A percentile compares a stretch with the other conserved stretches of the same genome.
phyloP scores from a whole-genome alignment of 192 early-diverging fungal genomes.

The Backusella liffmaniae region DNA sequence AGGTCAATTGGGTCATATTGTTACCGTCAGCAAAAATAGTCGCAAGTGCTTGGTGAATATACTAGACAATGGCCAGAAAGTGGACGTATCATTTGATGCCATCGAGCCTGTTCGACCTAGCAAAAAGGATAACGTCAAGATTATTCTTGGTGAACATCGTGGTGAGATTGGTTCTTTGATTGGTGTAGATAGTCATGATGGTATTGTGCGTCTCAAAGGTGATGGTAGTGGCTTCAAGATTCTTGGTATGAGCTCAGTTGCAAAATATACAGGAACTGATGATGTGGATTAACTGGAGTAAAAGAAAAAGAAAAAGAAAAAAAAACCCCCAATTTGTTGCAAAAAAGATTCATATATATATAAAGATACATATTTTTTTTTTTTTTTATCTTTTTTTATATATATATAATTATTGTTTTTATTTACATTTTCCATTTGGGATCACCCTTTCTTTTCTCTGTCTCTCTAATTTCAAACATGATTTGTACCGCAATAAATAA shows the following conservation, averaged over 20 bases:
- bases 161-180: constrained; percentile 65
- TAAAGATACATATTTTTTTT: background rate
- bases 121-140: constrained; percentile 73
- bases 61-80: constrained; percentile 32
- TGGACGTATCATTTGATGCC: constrained; percentile 34
- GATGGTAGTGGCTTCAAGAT: constrained; percentile 53
- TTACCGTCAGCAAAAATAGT: constrained; percentile 45
- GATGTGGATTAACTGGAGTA: constrained; percentile 1
- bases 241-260: constrained; percentile 51
- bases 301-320: background rate
- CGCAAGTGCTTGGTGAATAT: constrained; percentile 46
- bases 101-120: constrained; percentile 59
- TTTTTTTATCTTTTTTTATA: background rate
- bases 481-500: constrained; percentile 70
- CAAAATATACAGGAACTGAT: constrained; percentile 40
- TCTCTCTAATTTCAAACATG: constrained; percentile 81
- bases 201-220: constrained; percentile 67
- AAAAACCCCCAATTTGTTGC: background rate
- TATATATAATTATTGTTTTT: background rate
- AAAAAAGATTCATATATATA: background rate
- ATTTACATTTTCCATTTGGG: constrained; percentile 35
- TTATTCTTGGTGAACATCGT: constrained; percentile 59
- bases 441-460: constrained; percentile 61
- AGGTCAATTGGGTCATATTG: constrained; percentile 51
- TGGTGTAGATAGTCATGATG: constrained; percentile 72